A percentile compares a stretch with the other conserved stretches of the same genome.
phyloP scores from a whole-genome alignment of 2,329 filamentous ascomycete genomes.

The Colletotrichum costaricense region DNA sequence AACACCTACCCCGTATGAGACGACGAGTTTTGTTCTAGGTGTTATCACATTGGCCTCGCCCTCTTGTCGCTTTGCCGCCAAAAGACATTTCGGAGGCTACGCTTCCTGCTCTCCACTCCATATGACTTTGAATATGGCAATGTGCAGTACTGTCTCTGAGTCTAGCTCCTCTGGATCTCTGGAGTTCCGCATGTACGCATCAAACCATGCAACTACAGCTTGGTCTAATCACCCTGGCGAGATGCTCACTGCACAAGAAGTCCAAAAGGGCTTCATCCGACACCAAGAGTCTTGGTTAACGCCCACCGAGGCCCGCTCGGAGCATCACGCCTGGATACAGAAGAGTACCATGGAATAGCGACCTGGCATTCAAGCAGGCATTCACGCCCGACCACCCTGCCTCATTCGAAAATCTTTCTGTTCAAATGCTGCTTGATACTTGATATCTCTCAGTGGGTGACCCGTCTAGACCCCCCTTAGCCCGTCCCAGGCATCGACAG shows the following conservation, averaged over 20 bases:
- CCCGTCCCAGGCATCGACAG: constrained; percentile 12
- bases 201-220: constrained; percentile 4
- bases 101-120: background rate
- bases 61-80: background rate
- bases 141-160: background rate
- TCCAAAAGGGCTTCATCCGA: constrained; percentile 25
- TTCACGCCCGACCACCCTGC: background rate
- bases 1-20: background rate
- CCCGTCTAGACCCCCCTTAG: constrained; percentile 9
- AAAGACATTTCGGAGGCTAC: background rate
- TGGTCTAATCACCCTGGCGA: background rate
- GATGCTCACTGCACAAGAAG: constrained; percentile 15
- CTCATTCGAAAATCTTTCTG: constrained; percentile 1
- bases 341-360: background rate
- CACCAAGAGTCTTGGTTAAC: constrained; percentile 16
- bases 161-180: background rate
- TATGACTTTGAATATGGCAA: constrained; percentile 4
- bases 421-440: background rate
- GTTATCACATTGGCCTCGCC: background rate
- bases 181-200: background rate
- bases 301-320: constrained; percentile 23
- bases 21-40: background rate
- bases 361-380: background rate
- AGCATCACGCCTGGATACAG: background rate
- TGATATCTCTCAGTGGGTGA: background rate